Evolutionary conservation across 1,139 yeast genomes (phyloP).

Genomic region (Arxiozyma heterogenica): DNA sequence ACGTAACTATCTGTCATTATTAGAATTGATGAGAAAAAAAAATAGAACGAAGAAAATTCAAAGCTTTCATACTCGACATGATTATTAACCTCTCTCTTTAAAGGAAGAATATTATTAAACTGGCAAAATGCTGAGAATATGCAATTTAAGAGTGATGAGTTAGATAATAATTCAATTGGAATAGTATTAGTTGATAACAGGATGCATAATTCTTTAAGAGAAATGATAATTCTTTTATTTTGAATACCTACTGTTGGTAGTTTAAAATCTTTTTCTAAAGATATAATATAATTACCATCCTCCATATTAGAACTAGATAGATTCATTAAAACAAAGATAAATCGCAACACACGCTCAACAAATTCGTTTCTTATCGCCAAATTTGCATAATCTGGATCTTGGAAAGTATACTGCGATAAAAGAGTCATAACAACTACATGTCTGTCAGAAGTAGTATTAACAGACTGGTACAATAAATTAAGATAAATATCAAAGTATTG

Average conservation of each 20-base stretch:
- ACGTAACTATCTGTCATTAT: conserved; percentile 46
- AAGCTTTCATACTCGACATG: conserved; percentile 91
- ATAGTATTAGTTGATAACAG: conserved; percentile 61
- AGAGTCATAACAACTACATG: conserved; percentile 68
- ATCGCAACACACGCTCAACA: conserved; percentile 23
- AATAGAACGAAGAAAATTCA: conserved; percentile 73
- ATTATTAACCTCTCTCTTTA: conserved; percentile 64
- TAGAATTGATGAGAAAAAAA: conserved; percentile 55
- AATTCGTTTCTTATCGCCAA: conserved; percentile 55
- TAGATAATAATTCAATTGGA: conserved; percentile 38
- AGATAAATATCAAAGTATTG: conserved; percentile 84
- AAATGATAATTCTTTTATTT: conserved; percentile 75
- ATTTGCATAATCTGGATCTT: conserved; percentile 73
- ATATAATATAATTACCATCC: conserved; percentile 51
- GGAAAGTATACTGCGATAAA: conserved; percentile 77
- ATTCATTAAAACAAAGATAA: conserved; percentile 45
- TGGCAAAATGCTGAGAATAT: conserved; percentile 53
- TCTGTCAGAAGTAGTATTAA: conserved; percentile 72
- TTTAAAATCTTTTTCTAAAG: conserved; percentile 38
- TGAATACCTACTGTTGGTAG: conserved; percentile 48
- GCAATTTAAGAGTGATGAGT: conserved; percentile 33
- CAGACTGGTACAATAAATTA: conserved; percentile 53
- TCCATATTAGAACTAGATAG: conserved; percentile 57
- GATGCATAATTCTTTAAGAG: conserved; percentile 76
- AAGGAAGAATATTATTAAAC: conserved; percentile 74